These are phyloP conservation scores for Bondarzewia mesenterica DNA, from an alignment of 1,284 basidiomycete genomes.

Conservation along the genomic window DNA sequence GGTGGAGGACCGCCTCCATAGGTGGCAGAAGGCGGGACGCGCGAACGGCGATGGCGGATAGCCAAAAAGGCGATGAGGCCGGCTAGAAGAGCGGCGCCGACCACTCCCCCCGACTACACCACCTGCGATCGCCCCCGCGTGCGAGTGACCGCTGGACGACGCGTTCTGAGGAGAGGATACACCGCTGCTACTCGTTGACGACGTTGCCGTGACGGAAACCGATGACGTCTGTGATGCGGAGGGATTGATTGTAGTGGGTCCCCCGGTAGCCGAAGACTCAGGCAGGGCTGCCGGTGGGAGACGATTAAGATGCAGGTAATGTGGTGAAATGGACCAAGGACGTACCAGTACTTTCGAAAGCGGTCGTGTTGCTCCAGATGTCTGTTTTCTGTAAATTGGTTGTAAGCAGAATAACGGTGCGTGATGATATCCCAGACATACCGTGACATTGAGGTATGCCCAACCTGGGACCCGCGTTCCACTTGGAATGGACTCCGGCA, in stretches of 20 bases:
- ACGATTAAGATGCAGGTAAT: too few species aligned
- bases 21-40: background rate
- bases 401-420: too few species aligned
- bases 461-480: conserved; percentile 8
- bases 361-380: conserved; percentile 4
- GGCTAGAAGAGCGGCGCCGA: conserved; percentile 21
- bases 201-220: conserved; percentile 5
- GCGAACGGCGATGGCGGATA: background rate
- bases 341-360: conserved; percentile 1
- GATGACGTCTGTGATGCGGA: conserved; percentile 13
- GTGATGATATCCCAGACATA: background rate
- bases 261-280: background rate
- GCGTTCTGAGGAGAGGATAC: background rate
- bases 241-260: background rate
- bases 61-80: conserved; percentile 16
- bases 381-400: background rate
- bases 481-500: conserved; percentile 5
- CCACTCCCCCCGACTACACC: conserved; percentile 30
- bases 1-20: background rate
- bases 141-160: conserved; percentile 8
- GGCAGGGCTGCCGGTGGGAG: background rate
- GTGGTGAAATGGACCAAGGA: too few species aligned
- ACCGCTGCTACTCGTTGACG: background rate
- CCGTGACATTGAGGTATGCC: conserved; percentile 8
- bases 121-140: conserved; percentile 24